Evolutionary conservation across 2,329 filamentous ascomycete species (phyloP).

Genomic region (Aspergillus chevalieri): DNA sequence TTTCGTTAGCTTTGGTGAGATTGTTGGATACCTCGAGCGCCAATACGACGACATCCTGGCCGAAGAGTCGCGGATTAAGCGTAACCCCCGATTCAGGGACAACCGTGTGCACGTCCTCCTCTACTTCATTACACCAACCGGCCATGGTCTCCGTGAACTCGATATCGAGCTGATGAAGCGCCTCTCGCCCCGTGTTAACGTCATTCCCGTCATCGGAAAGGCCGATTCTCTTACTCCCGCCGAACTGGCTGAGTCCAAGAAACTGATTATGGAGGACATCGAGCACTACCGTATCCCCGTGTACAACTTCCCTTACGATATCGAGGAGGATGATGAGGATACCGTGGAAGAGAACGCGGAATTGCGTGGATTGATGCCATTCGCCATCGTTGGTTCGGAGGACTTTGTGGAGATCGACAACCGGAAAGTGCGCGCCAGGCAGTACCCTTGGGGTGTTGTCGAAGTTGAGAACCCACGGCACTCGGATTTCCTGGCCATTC

Average conservation of each 20-base stretch:
- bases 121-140: slow-evolving; percentile 98
- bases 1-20: slow-evolving; percentile 76
- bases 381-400: slow-evolving; percentile 96
- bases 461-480: slow-evolving; percentile 99
- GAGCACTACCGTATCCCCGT: slow-evolving; percentile 99
- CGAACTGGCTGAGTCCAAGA: slow-evolving; percentile 98
- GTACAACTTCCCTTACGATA: slow-evolving; percentile 99
- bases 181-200: slow-evolving; percentile 94
- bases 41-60: slow-evolving; percentile 99
- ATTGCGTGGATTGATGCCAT: slow-evolving; percentile 94
- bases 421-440: slow-evolving; percentile 83
- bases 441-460: slow-evolving; percentile 98
- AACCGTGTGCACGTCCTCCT: slow-evolving; percentile 97
- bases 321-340: slow-evolving; percentile 98
- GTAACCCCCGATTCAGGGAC: slow-evolving; percentile 98
- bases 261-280: slow-evolving; percentile 99
- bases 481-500: slow-evolving; percentile 95
- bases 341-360: slow-evolving; percentile 99
- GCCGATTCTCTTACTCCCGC: slow-evolving; percentile 94
- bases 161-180: slow-evolving; percentile 99
- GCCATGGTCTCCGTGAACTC: slow-evolving; percentile 94
- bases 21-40: slow-evolving; percentile 95
- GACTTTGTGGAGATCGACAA: slow-evolving; percentile 91
- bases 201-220: slow-evolving; percentile 97
- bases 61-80: slow-evolving; percentile 99